Base-by-base conservation (phyloP, 352 stramenopile genomes). In the Pythium rishiriense region DNA sequence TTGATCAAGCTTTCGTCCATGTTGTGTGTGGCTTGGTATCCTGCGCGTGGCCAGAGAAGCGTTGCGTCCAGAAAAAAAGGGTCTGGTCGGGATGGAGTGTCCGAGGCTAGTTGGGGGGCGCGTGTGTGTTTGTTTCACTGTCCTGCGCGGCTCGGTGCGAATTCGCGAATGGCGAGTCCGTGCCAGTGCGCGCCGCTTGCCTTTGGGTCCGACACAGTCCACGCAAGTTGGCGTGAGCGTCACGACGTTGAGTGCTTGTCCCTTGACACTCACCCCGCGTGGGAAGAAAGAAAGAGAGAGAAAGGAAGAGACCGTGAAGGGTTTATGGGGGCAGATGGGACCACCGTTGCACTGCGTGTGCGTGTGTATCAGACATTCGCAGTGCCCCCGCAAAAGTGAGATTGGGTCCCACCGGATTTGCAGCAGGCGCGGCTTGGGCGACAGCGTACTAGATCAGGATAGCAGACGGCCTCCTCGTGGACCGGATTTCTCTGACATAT, bases 401-500 rank as follows among this genome's bases (percentile, higher is more conserved):
- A 19, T 43, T 28, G n/a, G 22, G 25, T 54, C 47, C 28, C 7
- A 19, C 28, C 49, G 19, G 12, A 50, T 28, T 41, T 41, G 35
- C 35, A 17, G 17, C 35, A 19, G 14, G 35, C 12, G 21, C 21
- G 4, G 22, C 2, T 31, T n/a, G 45, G 45, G 15, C n/a, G 2
- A 29, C 6, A 45, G 31, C 45, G 8, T 45, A 56, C 49, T 56
- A 31, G 26, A 41, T 17, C 11, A 41, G 12, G 11, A 41, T 29
- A 45, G 8, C 6, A 53, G 24, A n/a, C 4, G 2, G 12, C 1
- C 15, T 3, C 24, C 39, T 11, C 22, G 17, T 6, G 28, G 47
- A 54, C 49, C 31, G 49, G 49, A 56, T 56, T 29, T 56, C 29
- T 56, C 49, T 56, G 49, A 56, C 49, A 56, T 56, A 56, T 56